These are phyloP conservation scores for Ramicandelaber brevisporus DNA, from an alignment of 192 early-diverging fungal species.

Conservation along the genomic window DNA sequence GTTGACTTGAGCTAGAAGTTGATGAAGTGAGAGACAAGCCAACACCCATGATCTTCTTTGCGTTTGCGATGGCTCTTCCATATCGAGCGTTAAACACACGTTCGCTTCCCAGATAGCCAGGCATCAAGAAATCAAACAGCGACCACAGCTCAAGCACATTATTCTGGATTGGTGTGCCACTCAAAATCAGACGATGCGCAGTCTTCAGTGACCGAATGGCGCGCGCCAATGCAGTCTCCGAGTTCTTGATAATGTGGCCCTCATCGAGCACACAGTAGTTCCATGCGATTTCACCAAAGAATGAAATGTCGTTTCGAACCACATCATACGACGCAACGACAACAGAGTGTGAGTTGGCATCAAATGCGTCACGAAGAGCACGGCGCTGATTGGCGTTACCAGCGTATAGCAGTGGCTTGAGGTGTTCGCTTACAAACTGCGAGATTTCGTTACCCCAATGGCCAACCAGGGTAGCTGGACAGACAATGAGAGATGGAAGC, in stretches of 20 bases:
- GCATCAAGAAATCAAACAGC: conserved; percentile 96
- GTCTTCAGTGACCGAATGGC: conserved; percentile 74
- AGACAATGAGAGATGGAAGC: conserved; percentile 74
- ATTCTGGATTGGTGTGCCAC: conserved; percentile 96
- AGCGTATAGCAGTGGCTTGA: conserved; percentile 65
- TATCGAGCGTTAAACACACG: conserved; percentile 85
- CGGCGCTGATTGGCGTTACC: conserved; percentile 58
- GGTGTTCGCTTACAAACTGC: conserved; percentile 35
- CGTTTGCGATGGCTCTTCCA: conserved; percentile 72
- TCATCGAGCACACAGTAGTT: conserved; percentile 96
- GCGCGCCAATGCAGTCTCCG: conserved; percentile 77
- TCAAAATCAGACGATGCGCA: conserved; percentile 74
- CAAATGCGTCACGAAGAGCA: conserved; percentile 24
- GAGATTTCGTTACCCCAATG: conserved; percentile 93
- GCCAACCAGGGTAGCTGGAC: conserved; percentile 80
- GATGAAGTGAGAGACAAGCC: too few species aligned
- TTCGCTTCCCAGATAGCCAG: conserved; percentile 87
- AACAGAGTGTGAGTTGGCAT: conserved; percentile 29
- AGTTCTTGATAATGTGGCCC: conserved; percentile 94
- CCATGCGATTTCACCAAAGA: conserved; percentile 38
- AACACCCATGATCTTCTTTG: conserved; percentile 46
- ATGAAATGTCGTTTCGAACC: conserved; percentile 83
- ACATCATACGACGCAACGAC: conserved; percentile 94
- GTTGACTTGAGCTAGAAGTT: too few species aligned
- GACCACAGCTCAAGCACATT: conserved; percentile 96